These are phyloP conservation scores for Yamadazyma phyllophila DNA, from an alignment of 805 yeast genomes.

Conservation along the genomic window DNA sequence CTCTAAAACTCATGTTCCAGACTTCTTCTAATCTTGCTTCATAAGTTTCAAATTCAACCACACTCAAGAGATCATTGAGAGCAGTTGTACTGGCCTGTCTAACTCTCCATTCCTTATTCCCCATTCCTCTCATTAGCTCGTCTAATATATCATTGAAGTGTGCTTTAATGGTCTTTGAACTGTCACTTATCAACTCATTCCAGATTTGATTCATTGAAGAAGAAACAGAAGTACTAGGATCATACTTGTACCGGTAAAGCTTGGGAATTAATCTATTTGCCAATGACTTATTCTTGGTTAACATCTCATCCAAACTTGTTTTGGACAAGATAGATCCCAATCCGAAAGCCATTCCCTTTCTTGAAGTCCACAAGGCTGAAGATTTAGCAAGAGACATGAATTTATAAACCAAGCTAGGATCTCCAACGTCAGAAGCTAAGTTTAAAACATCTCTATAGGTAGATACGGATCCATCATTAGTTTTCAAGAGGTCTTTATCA, in stretches of 20 bases:
- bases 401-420: constrained; percentile 88
- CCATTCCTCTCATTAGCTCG: constrained; percentile 68
- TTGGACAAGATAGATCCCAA: constrained; percentile 81
- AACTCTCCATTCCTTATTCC: constrained; percentile 87
- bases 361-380: constrained; percentile 86
- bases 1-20: constrained; percentile 87
- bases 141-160: constrained; percentile 58
- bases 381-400: constrained; percentile 90
- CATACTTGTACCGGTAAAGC: constrained; percentile 78
- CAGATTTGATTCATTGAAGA: constrained; percentile 87
- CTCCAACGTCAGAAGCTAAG: constrained; percentile 92
- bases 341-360: constrained; percentile 94
- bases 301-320: constrained; percentile 62
- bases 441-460: constrained; percentile 88
- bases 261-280: constrained; percentile 72
- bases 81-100: constrained; percentile 85
- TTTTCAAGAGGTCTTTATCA: constrained; percentile 75
- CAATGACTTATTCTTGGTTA: constrained; percentile 51
- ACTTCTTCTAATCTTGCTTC: constrained; percentile 57
- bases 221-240: constrained; percentile 74
- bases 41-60: constrained; percentile 53
- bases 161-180: constrained; percentile 50
- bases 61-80: constrained; percentile 63
- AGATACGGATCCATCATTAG: constrained; percentile 82
- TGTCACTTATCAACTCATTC: constrained; percentile 64